These are phyloP conservation scores for Periconia macrospinosa DNA, from an alignment of 2,329 filamentous ascomycete genomes.

Conservation along the genomic window DNA sequence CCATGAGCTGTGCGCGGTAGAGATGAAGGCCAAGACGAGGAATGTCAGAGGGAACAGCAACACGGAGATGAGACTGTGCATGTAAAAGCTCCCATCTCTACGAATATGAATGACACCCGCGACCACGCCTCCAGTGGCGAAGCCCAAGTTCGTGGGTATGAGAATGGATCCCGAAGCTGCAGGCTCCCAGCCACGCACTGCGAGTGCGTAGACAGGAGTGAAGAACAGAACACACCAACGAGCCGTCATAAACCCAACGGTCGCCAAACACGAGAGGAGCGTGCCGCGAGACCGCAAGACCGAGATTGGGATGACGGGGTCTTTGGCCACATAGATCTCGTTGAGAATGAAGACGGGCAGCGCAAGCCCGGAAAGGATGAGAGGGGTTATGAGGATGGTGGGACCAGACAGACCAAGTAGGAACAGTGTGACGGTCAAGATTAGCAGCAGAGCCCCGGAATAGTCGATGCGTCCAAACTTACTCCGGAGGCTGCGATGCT, in stretches of 20 bases:
- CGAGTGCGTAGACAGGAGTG: constrained; percentile 76
- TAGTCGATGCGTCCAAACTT: constrained; percentile 75
- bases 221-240: constrained; percentile 83
- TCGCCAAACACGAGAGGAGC: constrained; percentile 72
- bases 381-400: constrained; percentile 60
- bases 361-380: constrained; percentile 61
- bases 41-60: constrained; percentile 64
- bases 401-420: constrained; percentile 70
- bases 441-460: constrained; percentile 62
- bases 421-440: constrained; percentile 66
- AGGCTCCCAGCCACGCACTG: constrained; percentile 70
- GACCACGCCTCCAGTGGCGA: constrained; percentile 71
- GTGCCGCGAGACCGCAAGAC: constrained; percentile 71
- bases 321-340: constrained; percentile 64
- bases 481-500: constrained; percentile 44
- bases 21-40: constrained; percentile 58
- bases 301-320: constrained; percentile 74
- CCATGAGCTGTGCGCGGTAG: constrained; percentile 55
- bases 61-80: constrained; percentile 63
- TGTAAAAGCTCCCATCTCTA: constrained; percentile 72
- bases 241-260: constrained; percentile 77
- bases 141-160: constrained; percentile 79
- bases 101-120: constrained; percentile 77
- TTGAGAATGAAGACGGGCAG: constrained; percentile 59
- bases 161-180: constrained; percentile 74